Conservation (phyloP, 192 early-diverging fungal species). For the Polychytrium aggregatum region DNA sequence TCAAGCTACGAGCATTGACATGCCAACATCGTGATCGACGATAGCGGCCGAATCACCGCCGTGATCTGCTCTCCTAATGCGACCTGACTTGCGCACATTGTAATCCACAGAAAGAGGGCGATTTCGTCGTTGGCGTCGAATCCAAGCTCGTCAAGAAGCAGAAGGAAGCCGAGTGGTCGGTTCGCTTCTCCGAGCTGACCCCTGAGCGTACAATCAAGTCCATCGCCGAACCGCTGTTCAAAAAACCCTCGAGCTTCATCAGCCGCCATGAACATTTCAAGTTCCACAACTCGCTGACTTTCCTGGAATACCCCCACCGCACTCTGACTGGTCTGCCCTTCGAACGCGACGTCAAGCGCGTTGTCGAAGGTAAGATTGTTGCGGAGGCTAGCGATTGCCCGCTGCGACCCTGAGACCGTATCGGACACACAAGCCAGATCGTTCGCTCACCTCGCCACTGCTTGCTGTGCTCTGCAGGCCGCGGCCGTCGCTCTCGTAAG, state of each 20-base stretch:
- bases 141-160: slow-evolving; percentile 63
- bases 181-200: too few species aligned
- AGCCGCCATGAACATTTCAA: too few species aligned
- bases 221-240: too few species aligned
- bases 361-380: slow-evolving; percentile 13
- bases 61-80: too few species aligned
- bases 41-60: too few species aligned
- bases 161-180: too few species aligned
- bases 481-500: slow-evolving; percentile 3
- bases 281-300: slow-evolving; percentile 23
- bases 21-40: too few species aligned
- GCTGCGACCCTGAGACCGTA: not conserved
- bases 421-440: not conserved
- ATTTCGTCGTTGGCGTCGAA: slow-evolving; percentile 85
- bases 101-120: slow-evolving; percentile 32
- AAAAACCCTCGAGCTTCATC: too few species aligned
- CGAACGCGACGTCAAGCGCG: slow-evolving; percentile 27
- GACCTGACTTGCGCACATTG: too few species aligned
- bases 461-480: slow-evolving; percentile 1
- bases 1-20: too few species aligned
- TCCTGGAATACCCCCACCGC: slow-evolving; percentile 40
- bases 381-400: not conserved
- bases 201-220: too few species aligned
- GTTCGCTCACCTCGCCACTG: not conserved
- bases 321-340: slow-evolving; percentile 38